These are phyloP conservation scores for Kazachstania viticola DNA, from an alignment of 805 yeast species.

Conservation along the genomic window DNA sequence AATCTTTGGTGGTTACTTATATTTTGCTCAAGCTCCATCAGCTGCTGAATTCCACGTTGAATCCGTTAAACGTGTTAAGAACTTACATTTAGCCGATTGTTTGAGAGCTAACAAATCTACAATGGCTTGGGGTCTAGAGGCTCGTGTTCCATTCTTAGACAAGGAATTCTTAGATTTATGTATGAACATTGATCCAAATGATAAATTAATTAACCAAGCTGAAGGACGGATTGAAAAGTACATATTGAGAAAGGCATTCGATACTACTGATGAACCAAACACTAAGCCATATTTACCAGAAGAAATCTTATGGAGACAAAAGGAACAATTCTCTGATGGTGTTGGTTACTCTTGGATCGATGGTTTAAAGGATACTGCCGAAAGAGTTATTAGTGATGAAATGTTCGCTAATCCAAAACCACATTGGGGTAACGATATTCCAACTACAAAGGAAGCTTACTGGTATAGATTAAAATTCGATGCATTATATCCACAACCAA, in stretches of 20 bases:
- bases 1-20: conserved; percentile 95
- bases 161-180: conserved; percentile 81
- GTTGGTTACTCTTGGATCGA: conserved; percentile 99
- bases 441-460: conserved; percentile 97
- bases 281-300: conserved; percentile 84
- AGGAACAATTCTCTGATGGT: conserved; percentile 99
- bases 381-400: conserved; percentile 76
- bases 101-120: conserved; percentile 98
- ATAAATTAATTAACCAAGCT: conserved; percentile 67
- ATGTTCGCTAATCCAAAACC: conserved; percentile 83
- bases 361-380: conserved; percentile 92
- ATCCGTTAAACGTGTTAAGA: conserved; percentile 91
- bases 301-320: conserved; percentile 98
- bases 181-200: conserved; percentile 90
- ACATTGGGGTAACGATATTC: conserved; percentile 92
- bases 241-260: conserved; percentile 94
- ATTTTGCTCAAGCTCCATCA: conserved; percentile 93
- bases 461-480: conserved; percentile 97
- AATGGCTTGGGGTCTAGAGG: conserved; percentile 99
- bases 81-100: conserved; percentile 95
- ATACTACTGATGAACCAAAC: conserved; percentile 72
- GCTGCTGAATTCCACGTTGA: conserved; percentile 90
- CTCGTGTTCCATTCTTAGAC: conserved; percentile 98
- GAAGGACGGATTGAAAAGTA: conserved; percentile 86
- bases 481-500: conserved; percentile 77